Evolutionary conservation across 208 protist species (phyloP).

Genomic region (Leishmania mexicana): DNA sequence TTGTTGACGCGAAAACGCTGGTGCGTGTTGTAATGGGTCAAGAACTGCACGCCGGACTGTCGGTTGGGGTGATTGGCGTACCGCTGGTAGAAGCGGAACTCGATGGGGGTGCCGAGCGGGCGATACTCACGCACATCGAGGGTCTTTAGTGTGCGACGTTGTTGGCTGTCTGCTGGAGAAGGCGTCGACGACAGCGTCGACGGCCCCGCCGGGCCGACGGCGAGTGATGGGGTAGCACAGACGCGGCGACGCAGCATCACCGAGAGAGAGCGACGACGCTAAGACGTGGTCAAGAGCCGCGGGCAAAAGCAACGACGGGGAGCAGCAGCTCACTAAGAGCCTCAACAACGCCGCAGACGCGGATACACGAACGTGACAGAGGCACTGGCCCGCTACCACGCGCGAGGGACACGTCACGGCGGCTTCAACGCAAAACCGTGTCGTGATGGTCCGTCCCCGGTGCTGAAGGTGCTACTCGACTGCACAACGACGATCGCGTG

Average conservation of each 20-base stretch:
- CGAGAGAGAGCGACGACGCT: background rate
- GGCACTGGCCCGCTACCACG: background rate
- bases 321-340: background rate
- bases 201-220: slow-evolving; percentile 1
- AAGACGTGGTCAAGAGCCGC: background rate
- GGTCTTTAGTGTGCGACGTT: slow-evolving; percentile 74
- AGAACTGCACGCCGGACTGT: slow-evolving; percentile 88
- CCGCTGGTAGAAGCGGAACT: slow-evolving; percentile 93
- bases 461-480: background rate
- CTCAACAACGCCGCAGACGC: background rate
- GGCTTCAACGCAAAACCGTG: background rate
- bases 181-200: background rate
- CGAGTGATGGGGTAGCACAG: slow-evolving; percentile 1
- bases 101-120: slow-evolving; percentile 83
- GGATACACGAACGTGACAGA: background rate
- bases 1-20: slow-evolving; percentile 89
- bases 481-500: background rate
- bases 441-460: background rate
- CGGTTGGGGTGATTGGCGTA: slow-evolving; percentile 91
- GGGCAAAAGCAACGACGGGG: background rate
- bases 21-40: slow-evolving; percentile 91
- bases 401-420: background rate
- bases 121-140: slow-evolving; percentile 88
- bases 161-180: background rate
- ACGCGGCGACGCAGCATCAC: slow-evolving; percentile 29